Conservation (phyloP, 257 asterid genomes). For the Scutellaria baicalensis region DNA sequence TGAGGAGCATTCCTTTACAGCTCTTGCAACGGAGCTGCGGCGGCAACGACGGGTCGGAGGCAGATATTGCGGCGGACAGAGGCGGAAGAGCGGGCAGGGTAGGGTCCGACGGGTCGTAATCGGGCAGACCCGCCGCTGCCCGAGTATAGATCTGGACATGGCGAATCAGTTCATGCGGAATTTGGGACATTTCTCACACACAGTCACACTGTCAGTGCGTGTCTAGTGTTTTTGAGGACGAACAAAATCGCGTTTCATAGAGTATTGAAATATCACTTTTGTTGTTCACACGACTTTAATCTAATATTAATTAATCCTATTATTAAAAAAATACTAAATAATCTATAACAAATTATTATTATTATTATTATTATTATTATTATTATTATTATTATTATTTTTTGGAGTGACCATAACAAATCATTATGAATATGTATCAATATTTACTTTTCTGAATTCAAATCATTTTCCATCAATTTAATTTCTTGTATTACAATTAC, state of each 20-base stretch:
- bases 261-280: not conserved
- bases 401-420: no score
- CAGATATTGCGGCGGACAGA: slow-evolving; percentile 54
- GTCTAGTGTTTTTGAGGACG: not conserved
- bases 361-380: no score
- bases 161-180: slow-evolving; percentile 58
- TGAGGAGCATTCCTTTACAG: slow-evolving; percentile 69
- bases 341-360: no score
- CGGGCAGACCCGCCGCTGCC: slow-evolving; percentile 54
- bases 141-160: slow-evolving; percentile 65
- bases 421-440: no score
- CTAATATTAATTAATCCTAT: not conserved
- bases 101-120: slow-evolving; percentile 50
- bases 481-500: no score
- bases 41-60: slow-evolving; percentile 52
- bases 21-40: slow-evolving; percentile 60
- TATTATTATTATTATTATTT: no score
- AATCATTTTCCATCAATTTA: no score
- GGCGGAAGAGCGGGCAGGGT: slow-evolving; percentile 55
- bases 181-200: slow-evolving; percentile 39
- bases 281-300: not conserved
- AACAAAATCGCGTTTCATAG: not conserved
- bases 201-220: slow-evolving; percentile 1
- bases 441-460: no score
- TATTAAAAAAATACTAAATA: no score